These are phyloP conservation scores for Athelia sp. DNA, from an alignment of 1,284 basidiomycete genomes.

Conservation along the genomic window DNA sequence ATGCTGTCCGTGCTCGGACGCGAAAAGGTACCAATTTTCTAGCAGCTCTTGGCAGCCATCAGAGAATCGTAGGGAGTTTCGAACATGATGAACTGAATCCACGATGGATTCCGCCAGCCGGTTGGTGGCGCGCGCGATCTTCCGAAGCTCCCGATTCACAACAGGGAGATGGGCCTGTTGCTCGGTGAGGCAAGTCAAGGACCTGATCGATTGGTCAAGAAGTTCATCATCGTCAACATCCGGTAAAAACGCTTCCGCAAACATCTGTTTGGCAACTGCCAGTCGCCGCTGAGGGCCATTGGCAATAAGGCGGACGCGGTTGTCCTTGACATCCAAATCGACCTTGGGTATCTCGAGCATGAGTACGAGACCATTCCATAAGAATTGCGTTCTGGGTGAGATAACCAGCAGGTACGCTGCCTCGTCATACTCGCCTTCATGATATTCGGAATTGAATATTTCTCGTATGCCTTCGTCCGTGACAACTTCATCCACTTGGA, in stretches of 20 bases:
- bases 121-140: constrained; percentile 86
- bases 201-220: constrained; percentile 35
- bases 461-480: constrained; percentile 50
- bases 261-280: constrained; percentile 73
- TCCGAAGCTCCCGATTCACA: constrained; percentile 88
- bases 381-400: constrained; percentile 82
- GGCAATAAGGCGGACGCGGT: constrained; percentile 80
- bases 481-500: constrained; percentile 64
- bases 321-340: constrained; percentile 78
- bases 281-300: constrained; percentile 83
- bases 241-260: constrained; percentile 61
- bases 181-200: constrained; percentile 68
- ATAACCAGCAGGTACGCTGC: constrained; percentile 79
- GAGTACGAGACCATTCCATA: constrained; percentile 93
- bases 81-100: constrained; percentile 83
- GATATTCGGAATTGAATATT: constrained; percentile 44
- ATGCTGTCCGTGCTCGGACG: constrained; percentile 91
- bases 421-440: constrained; percentile 52
- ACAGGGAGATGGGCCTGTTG: constrained; percentile 89
- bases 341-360: constrained; percentile 65
- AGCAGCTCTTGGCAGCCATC: constrained; percentile 81
- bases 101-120: constrained; percentile 92
- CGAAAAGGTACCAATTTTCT: constrained; percentile 95
- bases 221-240: constrained; percentile 57
- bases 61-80: constrained; percentile 57